phyloP scores from a whole-genome alignment of 2,329 filamentous ascomycete species.

The Pseudogymnoascus sp. region DNA sequence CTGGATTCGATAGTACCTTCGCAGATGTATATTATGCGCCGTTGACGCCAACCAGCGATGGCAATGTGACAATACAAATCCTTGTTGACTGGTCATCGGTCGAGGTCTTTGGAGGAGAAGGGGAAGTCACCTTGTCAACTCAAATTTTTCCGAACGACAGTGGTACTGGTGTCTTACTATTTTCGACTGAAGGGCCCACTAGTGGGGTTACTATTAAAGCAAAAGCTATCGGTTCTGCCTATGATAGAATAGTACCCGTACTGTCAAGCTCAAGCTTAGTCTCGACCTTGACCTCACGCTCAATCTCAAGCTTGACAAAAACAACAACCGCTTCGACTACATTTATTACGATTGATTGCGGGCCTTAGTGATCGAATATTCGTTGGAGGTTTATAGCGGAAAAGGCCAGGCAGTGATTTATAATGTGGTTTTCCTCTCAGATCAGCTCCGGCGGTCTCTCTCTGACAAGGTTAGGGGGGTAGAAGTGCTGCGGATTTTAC shows the following conservation, averaged over 20 bases:
- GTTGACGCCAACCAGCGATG: background rate
- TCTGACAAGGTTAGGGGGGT: background rate
- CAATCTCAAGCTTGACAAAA: background rate
- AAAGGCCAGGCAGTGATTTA: background rate
- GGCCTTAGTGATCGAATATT: background rate
- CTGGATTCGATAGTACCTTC: background rate
- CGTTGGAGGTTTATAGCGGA: background rate
- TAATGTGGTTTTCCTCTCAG: background rate
- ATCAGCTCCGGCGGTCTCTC: background rate
- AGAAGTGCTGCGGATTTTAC: background rate
- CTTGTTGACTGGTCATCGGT: slow-evolving; percentile 9
- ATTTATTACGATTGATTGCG: background rate
- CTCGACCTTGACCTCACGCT: background rate
- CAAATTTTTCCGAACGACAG: slow-evolving; percentile 5
- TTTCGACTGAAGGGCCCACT: background rate
- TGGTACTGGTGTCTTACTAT: background rate
- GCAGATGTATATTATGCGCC: background rate
- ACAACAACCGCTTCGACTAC: background rate
- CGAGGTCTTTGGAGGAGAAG: slow-evolving; percentile 8
- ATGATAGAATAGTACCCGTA: background rate
- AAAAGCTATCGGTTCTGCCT: background rate
- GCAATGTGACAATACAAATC: background rate
- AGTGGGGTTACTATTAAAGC: background rate
- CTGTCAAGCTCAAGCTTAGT: background rate
- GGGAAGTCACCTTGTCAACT: slow-evolving; percentile 3